Percentiles rank a stretch among this genome's conserved stretches.
Conservation (phyloP, 2,329 filamentous ascomycete genomes). For the Coniochaeta sp. region DNA sequence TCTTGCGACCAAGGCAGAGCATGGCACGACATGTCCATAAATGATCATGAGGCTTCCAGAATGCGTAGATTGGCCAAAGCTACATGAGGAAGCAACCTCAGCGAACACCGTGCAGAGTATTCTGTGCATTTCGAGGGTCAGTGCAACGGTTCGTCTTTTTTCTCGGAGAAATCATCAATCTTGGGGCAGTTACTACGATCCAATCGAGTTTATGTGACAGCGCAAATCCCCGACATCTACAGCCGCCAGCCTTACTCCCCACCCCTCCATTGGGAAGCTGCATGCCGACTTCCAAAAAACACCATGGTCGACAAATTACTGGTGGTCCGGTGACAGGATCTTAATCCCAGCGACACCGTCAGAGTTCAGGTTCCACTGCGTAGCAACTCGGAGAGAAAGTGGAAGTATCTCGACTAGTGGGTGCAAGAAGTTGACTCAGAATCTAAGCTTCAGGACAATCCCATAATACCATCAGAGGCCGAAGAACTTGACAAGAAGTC, state of each 20-base stretch:
- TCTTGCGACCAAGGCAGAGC: not conserved
- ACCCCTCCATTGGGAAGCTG: not conserved
- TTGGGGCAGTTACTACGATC: not conserved
- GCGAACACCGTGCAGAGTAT: too few species aligned
- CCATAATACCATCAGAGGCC: too few species aligned
- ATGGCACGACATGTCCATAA: not conserved
- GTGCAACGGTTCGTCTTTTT: not conserved
- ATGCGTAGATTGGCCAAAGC: too few species aligned
- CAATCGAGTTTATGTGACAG: not conserved
- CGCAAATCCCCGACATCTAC: not conserved
- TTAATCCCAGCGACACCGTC: not conserved
- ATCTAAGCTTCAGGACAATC: too few species aligned
- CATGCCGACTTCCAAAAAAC: not conserved
- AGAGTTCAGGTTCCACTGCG: not conserved
- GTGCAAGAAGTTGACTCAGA: too few species aligned
- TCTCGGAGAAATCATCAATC: not conserved
- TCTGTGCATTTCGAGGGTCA: not conserved
- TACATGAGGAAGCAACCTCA: too few species aligned
- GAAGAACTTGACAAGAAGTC: too few species aligned
- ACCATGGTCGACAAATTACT: not conserved
- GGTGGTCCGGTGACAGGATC: not conserved
- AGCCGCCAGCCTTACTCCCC: conserved; percentile 1
- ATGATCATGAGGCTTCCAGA: not conserved
- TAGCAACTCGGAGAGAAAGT: too few species aligned
- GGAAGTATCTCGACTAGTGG: too few species aligned